These are phyloP conservation scores for Lumnitzera littorea DNA, from an alignment of 345 rosid species.

Conservation along the genomic window DNA sequence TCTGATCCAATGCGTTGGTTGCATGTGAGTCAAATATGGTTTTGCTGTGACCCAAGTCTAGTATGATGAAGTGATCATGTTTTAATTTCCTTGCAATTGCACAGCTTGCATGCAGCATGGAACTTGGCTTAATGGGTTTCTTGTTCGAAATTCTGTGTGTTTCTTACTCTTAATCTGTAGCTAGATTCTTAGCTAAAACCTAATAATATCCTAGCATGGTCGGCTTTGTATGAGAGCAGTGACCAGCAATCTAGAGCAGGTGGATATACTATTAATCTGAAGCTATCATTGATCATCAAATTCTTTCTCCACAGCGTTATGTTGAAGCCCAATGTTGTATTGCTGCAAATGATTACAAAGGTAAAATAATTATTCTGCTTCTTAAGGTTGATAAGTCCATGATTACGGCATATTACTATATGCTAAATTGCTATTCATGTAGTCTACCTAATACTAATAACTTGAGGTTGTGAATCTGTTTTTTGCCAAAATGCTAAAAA, in stretches of 20 bases:
- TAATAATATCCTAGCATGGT: background rate
- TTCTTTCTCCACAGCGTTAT: conserved; percentile 63
- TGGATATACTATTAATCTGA: conserved; percentile 2
- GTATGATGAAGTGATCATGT: background rate
- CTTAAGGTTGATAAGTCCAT: background rate
- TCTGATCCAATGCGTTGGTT: conserved; percentile 85
- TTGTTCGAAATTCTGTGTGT: no score
- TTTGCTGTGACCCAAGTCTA: background rate
- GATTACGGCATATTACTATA: no score
- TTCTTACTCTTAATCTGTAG: no score
- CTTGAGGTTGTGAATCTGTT: no score
- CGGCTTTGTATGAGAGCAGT: background rate
- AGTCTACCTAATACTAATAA: no score
- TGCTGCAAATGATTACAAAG: conserved; percentile 91
- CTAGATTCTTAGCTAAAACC: no score
- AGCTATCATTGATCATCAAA: no score
- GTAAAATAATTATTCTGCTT: conserved; percentile 27
- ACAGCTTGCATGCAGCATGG: no score
- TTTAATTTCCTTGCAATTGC: background rate
- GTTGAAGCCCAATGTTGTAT: conserved; percentile 94
- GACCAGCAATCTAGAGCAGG: background rate
- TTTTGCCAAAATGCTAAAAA: no score
- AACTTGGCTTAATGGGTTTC: no score
- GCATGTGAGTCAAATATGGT: conserved; percentile 53
- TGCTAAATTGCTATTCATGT: no score